Percentiles rank a stretch among this genome's conserved stretches.
phyloP scores from a whole-genome alignment of 1,284 basidiomycete species.

The Sporisorium exsertum region DNA sequence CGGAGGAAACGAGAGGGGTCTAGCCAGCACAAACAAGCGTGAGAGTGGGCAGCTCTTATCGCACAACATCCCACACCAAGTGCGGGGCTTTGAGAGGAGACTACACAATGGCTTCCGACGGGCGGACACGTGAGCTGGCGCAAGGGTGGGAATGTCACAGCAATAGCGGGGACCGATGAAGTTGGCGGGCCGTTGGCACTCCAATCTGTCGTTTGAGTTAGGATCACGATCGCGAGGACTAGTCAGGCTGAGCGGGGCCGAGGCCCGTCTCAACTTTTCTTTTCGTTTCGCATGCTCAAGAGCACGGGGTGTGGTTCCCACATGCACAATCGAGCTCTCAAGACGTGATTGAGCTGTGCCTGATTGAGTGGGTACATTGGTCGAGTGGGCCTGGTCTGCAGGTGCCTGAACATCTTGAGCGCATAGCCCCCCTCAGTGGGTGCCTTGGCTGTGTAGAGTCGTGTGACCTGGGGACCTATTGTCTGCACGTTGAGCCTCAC shows the following conservation, averaged over 20 bases:
- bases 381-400: not conserved
- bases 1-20: no score
- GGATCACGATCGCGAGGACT: not conserved
- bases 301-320: not conserved
- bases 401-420: not conserved
- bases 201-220: not conserved
- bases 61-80: not conserved
- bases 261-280: not conserved
- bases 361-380: no score
- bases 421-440: not conserved
- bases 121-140: not conserved
- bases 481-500: not conserved
- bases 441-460: not conserved
- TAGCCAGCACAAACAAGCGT: not conserved
- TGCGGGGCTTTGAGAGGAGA: not conserved
- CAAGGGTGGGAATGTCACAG: not conserved
- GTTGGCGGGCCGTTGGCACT: not conserved
- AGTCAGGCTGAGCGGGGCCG: not conserved
- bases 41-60: not conserved
- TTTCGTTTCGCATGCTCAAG: not conserved
- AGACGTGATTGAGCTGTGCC: not conserved
- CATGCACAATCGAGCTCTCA: not conserved
- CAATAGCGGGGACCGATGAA: not conserved
- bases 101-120: slow-evolving; percentile 1
- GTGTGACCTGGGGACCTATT: not conserved